Percentiles rank a stretch among this genome's conserved stretches.
These are phyloP conservation scores for Cercophora sp. DNA, from an alignment of 495 filamentous ascomycete genomes.

Conservation along the genomic window DNA sequence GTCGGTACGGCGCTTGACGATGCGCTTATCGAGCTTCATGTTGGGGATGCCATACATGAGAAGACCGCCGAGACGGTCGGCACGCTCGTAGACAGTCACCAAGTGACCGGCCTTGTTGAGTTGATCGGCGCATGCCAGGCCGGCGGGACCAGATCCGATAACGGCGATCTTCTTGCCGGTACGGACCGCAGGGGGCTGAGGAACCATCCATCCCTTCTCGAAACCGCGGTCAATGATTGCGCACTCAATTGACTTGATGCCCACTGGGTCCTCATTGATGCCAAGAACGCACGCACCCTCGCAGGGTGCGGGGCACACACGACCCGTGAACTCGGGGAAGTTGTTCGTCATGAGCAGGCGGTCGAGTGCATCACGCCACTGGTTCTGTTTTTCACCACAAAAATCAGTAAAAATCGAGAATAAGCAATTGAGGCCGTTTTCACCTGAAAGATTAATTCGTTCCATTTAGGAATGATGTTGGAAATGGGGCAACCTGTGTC, in stretches of 20 bases:
- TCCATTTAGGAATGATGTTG: conserved; percentile 99
- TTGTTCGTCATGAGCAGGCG: conserved; percentile 98
- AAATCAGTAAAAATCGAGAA: neutral
- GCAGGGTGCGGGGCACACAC: conserved; percentile 96
- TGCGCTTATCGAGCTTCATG: conserved; percentile 99
- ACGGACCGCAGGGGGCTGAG: conserved; percentile 70
- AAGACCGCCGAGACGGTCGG: conserved; percentile 88
- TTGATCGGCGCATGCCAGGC: conserved; percentile 90
- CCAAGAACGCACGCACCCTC: conserved; percentile 97
- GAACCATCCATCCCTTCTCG: conserved; percentile 99
- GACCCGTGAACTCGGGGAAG: conserved; percentile 98
- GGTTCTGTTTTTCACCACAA: conserved; percentile 46
- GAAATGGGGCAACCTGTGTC: conserved; percentile 97
- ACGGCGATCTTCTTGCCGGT: conserved; percentile 89
- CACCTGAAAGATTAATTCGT: conserved; percentile 76
- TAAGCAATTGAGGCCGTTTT: neutral
- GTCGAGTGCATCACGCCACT: conserved; percentile 95
- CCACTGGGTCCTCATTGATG: conserved; percentile 96
- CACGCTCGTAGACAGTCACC: conserved; percentile 93
- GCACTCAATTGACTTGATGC: conserved; percentile 99
- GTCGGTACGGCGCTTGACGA: conserved; percentile 93
- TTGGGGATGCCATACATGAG: conserved; percentile 99
- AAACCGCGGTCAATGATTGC: conserved; percentile 99
- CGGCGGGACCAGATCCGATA: conserved; percentile 91
- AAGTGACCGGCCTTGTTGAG: conserved; percentile 89